Evolutionary conservation across 176 grass and related monocot genomes (phyloP).

Genomic region (Metroxylon sagu): DNA sequence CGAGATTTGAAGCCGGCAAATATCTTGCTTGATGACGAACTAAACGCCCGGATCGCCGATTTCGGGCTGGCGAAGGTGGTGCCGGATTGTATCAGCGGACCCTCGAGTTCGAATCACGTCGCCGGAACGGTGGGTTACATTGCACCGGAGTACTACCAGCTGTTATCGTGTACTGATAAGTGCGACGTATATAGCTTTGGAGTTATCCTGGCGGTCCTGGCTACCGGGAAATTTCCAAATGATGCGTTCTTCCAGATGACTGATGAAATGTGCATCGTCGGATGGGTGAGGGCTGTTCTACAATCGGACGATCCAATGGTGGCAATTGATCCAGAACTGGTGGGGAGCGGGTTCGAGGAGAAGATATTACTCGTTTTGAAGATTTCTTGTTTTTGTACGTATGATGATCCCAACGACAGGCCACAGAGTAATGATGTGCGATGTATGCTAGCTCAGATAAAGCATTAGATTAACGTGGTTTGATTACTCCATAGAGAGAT

Average conservation of each 20-base stretch:
- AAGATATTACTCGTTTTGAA: constrained; percentile 9
- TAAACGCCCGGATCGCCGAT: constrained; percentile 16
- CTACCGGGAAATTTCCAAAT: constrained; percentile 1
- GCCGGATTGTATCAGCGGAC: neutral
- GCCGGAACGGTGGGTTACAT: constrained; percentile 17
- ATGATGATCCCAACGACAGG: constrained; percentile 9
- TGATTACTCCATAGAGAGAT: too few species aligned
- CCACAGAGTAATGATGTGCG: constrained; percentile 3
- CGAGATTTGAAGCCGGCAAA: constrained; percentile 15
- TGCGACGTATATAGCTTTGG: constrained; percentile 22
- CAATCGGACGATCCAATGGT: neutral
- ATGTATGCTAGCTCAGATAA: constrained; percentile 6
- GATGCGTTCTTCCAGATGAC: constrained; percentile 15
- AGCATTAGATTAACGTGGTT: neutral
- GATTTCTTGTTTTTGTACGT: constrained; percentile 11
- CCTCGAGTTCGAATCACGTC: neutral
- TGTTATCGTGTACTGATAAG: neutral
- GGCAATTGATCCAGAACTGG: constrained; percentile 8
- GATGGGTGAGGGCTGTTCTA: neutral
- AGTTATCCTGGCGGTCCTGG: constrained; percentile 12
- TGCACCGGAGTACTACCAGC: constrained; percentile 8
- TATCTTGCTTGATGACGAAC: constrained; percentile 8
- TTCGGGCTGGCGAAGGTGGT: constrained; percentile 22
- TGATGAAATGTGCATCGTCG: constrained; percentile 8
- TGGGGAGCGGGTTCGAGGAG: neutral